Base-by-base conservation (phyloP, 139 green algal genomes). In the Coelastrella sp. region DNA sequence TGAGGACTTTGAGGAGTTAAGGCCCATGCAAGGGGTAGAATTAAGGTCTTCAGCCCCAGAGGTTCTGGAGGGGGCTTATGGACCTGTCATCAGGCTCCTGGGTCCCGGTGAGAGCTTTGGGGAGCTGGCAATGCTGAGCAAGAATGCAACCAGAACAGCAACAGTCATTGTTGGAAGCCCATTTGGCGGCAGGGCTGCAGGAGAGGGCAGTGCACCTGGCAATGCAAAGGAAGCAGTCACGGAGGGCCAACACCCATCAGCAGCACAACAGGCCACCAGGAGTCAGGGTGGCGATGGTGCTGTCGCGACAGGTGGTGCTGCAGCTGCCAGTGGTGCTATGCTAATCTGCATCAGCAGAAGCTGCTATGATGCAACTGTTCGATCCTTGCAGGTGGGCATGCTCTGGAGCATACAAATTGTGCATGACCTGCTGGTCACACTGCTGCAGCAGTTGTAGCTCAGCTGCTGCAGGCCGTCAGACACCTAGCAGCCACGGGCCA, bases 71-170 rank as follows among this genome's bases (percentile, higher is more conserved):
- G 65, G 4, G 63, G 17, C 20, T 4, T 90, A 87, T 78, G 90
- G 90, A 4, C 83, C 90, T 56, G 84, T 92, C 6, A 85, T 88
- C 11, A 72, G 84, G 49, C 25, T 68, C 4, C 22, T 92, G 61
- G 27, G 60, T 8, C 84, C 90, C 14, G 90, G 90, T 4, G 72
- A 92, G 57, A 78, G 76, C 59, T 90, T 92, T 88, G 90, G 90
- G 14, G 90, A 92, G 90, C 19, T 90, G 19, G 90, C 90, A 15
- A 56, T 92, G 75, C 90, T 92, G 84, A 70, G 87, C 57, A 66
- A 56, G 14, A 7, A 27, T n/a, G 80, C 66, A 12, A 75, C 73
- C 5, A 79, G 90, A 12, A 88, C 90, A 6, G 84, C 90, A 8
- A 90, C 90, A 8, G 84, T 92, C 15, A 35, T 92, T 20, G 84